Base-by-base conservation (phyloP, 805 yeast species). In the Cyberlindnera americana region DNA sequence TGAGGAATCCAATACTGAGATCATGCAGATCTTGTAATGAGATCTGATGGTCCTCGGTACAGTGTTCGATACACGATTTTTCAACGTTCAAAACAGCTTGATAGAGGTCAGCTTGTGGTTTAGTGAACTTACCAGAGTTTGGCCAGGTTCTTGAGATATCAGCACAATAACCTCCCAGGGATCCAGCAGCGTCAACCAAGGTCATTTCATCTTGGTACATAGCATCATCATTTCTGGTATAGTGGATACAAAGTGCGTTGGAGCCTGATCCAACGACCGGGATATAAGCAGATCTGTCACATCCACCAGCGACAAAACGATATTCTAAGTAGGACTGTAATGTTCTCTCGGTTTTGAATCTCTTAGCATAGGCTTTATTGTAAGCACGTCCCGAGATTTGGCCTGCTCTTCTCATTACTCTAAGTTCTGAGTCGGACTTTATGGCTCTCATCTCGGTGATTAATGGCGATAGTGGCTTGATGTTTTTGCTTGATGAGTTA, bases 131-230 rank as follows among this genome's bases (percentile, higher is more conserved):
- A 3, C 95, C 87, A 27, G 74, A 73, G 34, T 80, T 82, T 5
- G 99, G 99, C 97, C 98, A 93, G 0, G 97, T 83, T 48, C 99
- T 73, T 2, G 98, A 90, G 33, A 93, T 93, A 62, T 93, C 99
- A 1, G 97, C 81, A 56, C 95, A 81, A 61, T 93, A 93, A 1
- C 97, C 97, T 29, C 98, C 99, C 30, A 83, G 60, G 35, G 84
- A 75, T 5, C 98, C 99, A 1, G 95, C 95, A 4, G 98, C 98
- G 62, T 93, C 99, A 3, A 93, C 89, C 21, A 93, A 75, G 7
- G 89, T 96, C 70, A 86, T 65, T 47, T 91, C 97, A 47, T 81
- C 88, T 30, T 75, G 73, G 41, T 75, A 74, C 46, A 93, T 70
- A 11, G 83, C 62, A 56, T 87, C 95, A 61, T 93, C 95, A 55